Percentiles rank a stretch among this genome's conserved stretches.
phyloP scores from a whole-genome alignment of 768 basidiomycete species.

The Psilocybe tampanensis region DNA sequence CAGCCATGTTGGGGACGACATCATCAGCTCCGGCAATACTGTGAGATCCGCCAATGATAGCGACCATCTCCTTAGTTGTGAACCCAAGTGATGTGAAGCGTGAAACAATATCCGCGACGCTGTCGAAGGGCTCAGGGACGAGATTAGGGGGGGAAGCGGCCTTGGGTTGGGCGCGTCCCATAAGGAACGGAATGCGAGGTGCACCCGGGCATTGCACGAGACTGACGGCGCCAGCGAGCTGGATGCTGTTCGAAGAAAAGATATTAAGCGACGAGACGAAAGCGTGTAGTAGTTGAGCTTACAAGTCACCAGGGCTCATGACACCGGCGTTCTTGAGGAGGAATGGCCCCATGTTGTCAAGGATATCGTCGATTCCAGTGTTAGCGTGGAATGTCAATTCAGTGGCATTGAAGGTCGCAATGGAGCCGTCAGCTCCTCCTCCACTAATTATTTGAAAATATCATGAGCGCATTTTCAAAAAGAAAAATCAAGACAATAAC shows the following conservation, averaged over 20 bases:
- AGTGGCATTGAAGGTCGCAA: slow-evolving; percentile 44
- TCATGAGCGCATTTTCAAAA: neutral
- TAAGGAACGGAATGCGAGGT: slow-evolving; percentile 42
- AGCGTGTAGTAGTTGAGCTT: slow-evolving; percentile 11
- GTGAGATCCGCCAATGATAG: slow-evolving; percentile 29
- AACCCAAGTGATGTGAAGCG: slow-evolving; percentile 39
- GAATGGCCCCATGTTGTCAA: slow-evolving; percentile 37
- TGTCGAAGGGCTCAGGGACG: slow-evolving; percentile 22
- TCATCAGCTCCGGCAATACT: slow-evolving; percentile 20
- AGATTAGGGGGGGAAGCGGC: slow-evolving; percentile 30
- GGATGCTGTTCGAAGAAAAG: no score
- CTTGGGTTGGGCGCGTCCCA: slow-evolving; percentile 36
- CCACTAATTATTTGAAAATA: slow-evolving; percentile 24
- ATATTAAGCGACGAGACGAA: no score
- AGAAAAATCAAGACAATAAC: no score
- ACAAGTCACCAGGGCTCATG: slow-evolving; percentile 48
- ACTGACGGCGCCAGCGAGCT: slow-evolving; percentile 49
- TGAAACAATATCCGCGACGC: slow-evolving; percentile 31
- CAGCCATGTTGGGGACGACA: slow-evolving; percentile 18
- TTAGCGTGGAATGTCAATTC: slow-evolving; percentile 47
- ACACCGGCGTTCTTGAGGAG: slow-evolving; percentile 34
- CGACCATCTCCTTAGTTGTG: slow-evolving; percentile 36
- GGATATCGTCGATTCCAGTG: slow-evolving; percentile 43
- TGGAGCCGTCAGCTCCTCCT: slow-evolving; percentile 52
- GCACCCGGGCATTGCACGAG: slow-evolving; percentile 45